phyloP scores from a whole-genome alignment of 257 asterid genomes.

The Pogostemon cablin region DNA sequence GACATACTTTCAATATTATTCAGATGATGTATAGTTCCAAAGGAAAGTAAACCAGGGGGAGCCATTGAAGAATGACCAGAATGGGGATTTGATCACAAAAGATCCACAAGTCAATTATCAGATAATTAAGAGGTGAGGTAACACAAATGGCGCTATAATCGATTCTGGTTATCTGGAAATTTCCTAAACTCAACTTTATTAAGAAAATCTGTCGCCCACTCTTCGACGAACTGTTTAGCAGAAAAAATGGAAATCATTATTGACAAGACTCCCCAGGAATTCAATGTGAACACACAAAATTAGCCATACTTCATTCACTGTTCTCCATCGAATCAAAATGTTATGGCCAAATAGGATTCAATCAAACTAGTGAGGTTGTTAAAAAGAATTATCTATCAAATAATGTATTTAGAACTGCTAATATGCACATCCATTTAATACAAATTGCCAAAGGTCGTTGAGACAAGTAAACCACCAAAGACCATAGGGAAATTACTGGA shows the following conservation, averaged over 20 bases:
- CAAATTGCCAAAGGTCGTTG: neutral
- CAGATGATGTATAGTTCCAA: neutral
- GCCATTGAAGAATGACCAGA: neutral
- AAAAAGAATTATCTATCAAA: neutral
- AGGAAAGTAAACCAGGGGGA: neutral
- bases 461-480: neutral
- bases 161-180: neutral
- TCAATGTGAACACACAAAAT: neutral
- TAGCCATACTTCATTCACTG: neutral
- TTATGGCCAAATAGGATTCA: neutral
- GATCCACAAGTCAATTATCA: neutral
- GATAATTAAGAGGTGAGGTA: neutral
- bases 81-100: slow-evolving; percentile 3
- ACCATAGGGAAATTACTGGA: neutral
- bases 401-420: slow-evolving; percentile 4
- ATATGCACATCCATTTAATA: neutral
- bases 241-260: neutral
- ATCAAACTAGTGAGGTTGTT: neutral
- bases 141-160: neutral
- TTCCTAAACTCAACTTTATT: neutral
- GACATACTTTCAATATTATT: neutral
- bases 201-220: neutral
- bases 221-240: slow-evolving; percentile 1
- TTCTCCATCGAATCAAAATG: neutral
- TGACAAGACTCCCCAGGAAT: neutral